These are phyloP conservation scores for Chaetomiaceae sp. DNA, from an alignment of 2,329 filamentous ascomycete species.

Conservation along the genomic window DNA sequence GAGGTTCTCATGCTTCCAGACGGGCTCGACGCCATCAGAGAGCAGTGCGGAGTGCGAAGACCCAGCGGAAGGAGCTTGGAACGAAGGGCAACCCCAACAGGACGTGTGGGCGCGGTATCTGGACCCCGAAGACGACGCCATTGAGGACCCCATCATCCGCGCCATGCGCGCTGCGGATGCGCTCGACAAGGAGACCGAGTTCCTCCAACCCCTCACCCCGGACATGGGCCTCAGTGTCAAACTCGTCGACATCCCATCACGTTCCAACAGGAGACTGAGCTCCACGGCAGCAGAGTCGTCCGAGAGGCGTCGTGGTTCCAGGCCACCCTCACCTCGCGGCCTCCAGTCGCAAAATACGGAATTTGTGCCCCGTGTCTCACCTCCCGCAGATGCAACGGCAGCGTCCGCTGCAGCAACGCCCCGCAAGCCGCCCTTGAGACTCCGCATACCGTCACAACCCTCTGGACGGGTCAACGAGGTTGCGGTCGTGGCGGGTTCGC, in stretches of 20 bases:
- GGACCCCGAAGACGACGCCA: constrained; percentile 8
- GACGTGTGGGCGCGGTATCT: neutral
- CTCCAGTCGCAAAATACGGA: neutral
- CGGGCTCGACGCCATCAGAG: neutral
- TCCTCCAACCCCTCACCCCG: constrained; percentile 39
- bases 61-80: neutral
- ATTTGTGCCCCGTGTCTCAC: neutral
- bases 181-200: constrained; percentile 49
- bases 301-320: constrained; percentile 1
- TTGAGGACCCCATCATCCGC: constrained; percentile 44
- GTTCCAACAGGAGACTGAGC: constrained; percentile 40
- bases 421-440: constrained; percentile 11
- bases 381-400: neutral
- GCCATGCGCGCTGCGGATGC: constrained; percentile 56
- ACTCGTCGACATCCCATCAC: constrained; percentile 16
- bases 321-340: constrained; percentile 1
- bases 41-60: neutral
- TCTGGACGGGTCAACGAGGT: constrained; percentile 12
- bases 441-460: constrained; percentile 15
- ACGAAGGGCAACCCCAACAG: neutral
- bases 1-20: neutral
- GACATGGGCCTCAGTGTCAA: constrained; percentile 42
- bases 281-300: constrained; percentile 31
- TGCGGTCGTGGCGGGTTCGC: neutral
- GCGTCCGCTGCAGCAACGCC: constrained; percentile 1